These are phyloP conservation scores for Thuja plicata DNA, from an alignment of 83 land plant species.

Conservation along the genomic window DNA sequence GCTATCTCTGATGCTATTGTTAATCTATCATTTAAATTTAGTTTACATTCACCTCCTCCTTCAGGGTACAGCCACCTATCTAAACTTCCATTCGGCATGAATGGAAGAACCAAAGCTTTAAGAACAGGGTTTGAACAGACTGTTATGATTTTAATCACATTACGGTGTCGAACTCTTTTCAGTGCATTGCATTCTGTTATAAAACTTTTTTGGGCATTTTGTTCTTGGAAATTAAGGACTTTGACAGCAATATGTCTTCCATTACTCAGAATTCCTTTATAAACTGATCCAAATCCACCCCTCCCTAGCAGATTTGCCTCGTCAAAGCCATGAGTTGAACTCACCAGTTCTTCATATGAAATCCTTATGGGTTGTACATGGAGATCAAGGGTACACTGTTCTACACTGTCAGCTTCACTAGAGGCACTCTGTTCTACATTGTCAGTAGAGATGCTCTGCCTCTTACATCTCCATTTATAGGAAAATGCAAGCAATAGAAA, in stretches of 20 bases:
- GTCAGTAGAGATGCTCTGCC: too few relatives aligned
- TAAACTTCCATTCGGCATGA: constrained; percentile 24
- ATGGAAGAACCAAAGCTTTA: constrained; percentile 25
- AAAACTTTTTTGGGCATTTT: constrained; percentile 19
- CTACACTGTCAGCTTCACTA: too few relatives aligned
- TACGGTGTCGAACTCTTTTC: constrained; percentile 26
- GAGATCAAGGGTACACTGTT: neutral
- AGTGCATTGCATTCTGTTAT: constrained; percentile 24
- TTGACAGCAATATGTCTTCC: constrained; percentile 15
- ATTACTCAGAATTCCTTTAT: neutral
- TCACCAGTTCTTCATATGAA: neutral
- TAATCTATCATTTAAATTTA: neutral
- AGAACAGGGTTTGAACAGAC: constrained; percentile 24
- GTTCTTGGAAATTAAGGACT: constrained; percentile 12
- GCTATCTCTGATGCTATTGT: neutral
- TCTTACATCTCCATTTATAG: neutral
- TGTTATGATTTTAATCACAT: constrained; percentile 27
- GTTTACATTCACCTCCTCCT: neutral
- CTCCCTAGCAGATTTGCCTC: neutral
- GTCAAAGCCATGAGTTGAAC: neutral
- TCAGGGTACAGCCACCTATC: constrained; percentile 20
- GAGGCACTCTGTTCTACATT: too few relatives aligned
- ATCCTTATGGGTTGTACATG: neutral
- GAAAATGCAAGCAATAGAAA: neutral
- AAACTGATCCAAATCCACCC: neutral